These are phyloP conservation scores for Podila minutissima DNA, from an alignment of 192 early-diverging fungal genomes.

Conservation along the genomic window DNA sequence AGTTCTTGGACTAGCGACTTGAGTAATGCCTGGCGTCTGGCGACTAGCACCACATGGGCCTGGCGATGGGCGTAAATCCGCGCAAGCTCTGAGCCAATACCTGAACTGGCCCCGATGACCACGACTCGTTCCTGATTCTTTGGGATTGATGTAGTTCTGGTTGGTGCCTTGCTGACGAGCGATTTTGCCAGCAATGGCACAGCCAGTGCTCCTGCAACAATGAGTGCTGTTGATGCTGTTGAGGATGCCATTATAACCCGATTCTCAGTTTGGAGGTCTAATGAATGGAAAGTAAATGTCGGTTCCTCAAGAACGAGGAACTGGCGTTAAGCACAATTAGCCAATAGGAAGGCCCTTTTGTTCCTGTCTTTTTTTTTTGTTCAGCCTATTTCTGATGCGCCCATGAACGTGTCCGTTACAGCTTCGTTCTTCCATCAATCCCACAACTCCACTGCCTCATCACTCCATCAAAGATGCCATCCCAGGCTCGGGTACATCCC, in stretches of 20 bases:
- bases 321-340: not conserved
- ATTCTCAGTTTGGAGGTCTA: not conserved
- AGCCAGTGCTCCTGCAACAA: slow-evolving; percentile 6
- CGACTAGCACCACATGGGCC: slow-evolving; percentile 70
- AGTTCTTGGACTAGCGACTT: slow-evolving; percentile 60
- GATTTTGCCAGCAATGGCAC: slow-evolving; percentile 2
- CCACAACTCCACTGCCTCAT: not conserved
- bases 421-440: slow-evolving; percentile 2
- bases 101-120: slow-evolving; percentile 82
- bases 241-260: not conserved
- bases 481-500: slow-evolving; percentile 19
- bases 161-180: not conserved
- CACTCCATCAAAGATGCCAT: slow-evolving; percentile 20
- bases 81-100: slow-evolving; percentile 77
- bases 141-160: slow-evolving; percentile 18
- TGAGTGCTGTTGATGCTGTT: not conserved
- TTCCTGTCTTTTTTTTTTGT: not conserved
- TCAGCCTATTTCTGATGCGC: not conserved
- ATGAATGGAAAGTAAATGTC: too few species aligned
- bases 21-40: slow-evolving; percentile 65
- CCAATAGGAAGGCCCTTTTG: not conserved
- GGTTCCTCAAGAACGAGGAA: not conserved
- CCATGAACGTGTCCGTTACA: not conserved
- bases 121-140: slow-evolving; percentile 59
- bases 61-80: slow-evolving; percentile 72